A percentile compares a stretch with the other conserved stretches of the same genome.
These are phyloP conservation scores for Cutaneotrichosporon sp. DNA, from an alignment of 1,284 basidiomycete genomes.

Conservation along the genomic window DNA sequence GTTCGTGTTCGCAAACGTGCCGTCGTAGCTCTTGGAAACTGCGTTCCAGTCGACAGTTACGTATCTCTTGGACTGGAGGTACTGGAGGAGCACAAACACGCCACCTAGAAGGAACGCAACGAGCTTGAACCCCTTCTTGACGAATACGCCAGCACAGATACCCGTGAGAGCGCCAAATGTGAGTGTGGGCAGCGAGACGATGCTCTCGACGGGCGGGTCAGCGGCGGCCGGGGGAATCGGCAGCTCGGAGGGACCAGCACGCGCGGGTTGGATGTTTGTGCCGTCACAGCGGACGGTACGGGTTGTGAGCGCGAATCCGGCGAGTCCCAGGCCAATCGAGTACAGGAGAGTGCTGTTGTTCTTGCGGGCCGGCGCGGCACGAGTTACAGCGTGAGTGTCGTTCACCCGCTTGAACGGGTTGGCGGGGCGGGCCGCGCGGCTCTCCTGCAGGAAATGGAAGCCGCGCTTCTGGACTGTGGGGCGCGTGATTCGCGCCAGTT, in stretches of 20 bases:
- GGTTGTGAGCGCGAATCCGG: constrained; percentile 23
- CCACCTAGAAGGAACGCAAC: constrained; percentile 82
- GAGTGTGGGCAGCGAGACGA: constrained; percentile 75
- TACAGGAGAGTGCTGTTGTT: constrained; percentile 25
- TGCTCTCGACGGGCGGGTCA: constrained; percentile 56
- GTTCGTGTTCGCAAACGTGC: constrained; percentile 66
- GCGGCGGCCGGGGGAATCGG: neutral
- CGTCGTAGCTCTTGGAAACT: constrained; percentile 64
- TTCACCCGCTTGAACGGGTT: constrained; percentile 25
- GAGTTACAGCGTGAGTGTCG: constrained; percentile 12
- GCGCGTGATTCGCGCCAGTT: constrained; percentile 22
- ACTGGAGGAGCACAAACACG: constrained; percentile 83
- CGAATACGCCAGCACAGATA: constrained; percentile 84
- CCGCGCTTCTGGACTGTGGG: constrained; percentile 18
- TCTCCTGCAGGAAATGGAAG: constrained; percentile 27
- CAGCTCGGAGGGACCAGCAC: constrained; percentile 3
- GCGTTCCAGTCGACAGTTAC: constrained; percentile 77
- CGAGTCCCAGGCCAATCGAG: constrained; percentile 41
- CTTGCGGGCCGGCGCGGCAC: constrained; percentile 12
- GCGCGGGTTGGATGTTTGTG: neutral
- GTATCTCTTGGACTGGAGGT: constrained; percentile 67
- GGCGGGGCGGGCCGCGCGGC: constrained; percentile 13
- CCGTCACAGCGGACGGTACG: constrained; percentile 20
- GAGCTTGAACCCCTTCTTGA: constrained; percentile 86
- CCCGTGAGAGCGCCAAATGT: constrained; percentile 84